Conservation (phyloP, 257 asterid species). For the Solanum raphanifolium region DNA sequence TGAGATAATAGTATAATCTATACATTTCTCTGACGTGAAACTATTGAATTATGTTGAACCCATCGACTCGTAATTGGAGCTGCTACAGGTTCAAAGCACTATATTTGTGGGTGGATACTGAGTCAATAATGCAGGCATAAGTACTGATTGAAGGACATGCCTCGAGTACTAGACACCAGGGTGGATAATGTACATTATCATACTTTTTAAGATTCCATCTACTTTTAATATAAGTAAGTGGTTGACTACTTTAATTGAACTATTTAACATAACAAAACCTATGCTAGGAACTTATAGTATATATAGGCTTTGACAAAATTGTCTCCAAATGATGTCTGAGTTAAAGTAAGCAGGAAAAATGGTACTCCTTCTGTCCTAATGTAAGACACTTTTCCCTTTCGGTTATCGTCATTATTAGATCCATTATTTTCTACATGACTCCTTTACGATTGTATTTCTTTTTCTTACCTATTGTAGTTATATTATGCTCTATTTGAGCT, state of each 20-base stretch:
- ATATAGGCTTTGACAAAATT: background rate
- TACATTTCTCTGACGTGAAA: background rate
- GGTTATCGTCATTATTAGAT: background rate
- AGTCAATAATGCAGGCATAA: background rate
- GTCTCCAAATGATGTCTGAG: background rate
- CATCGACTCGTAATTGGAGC: background rate
- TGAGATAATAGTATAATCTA: background rate
- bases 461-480: background rate
- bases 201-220: background rate
- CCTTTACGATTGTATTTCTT: background rate
- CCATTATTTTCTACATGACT: background rate
- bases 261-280: background rate
- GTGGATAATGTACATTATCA: background rate
- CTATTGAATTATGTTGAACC: background rate
- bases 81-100: background rate
- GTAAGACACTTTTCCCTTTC: background rate
- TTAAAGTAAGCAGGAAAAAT: background rate
- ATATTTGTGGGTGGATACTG: background rate
- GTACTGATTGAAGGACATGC: background rate
- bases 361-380: background rate
- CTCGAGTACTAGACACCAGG: background rate
- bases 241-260: background rate
- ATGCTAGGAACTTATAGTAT: background rate
- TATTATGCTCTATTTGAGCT: background rate
- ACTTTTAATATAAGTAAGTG: background rate